phyloP scores from a whole-genome alignment of 2,329 filamentous ascomycete genomes.

The Alternaria viburni region DNA sequence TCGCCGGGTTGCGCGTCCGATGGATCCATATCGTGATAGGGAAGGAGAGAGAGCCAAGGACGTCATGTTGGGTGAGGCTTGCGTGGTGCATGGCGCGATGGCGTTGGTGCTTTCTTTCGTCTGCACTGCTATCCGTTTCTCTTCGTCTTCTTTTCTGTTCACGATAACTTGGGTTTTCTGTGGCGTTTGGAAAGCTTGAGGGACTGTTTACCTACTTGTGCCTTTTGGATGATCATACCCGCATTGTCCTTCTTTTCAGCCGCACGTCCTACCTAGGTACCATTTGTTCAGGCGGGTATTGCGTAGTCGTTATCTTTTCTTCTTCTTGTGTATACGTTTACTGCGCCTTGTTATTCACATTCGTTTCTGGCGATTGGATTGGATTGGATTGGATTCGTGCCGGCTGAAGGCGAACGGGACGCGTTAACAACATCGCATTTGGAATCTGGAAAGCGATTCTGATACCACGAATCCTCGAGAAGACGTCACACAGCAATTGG shows the following conservation, averaged over 20 bases:
- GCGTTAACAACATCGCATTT: not conserved
- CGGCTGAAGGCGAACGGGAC: not conserved
- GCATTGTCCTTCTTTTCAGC: not conserved
- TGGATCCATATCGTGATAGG: not conserved
- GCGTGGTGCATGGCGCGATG: not conserved
- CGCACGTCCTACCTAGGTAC: not conserved
- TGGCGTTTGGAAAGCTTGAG: not conserved
- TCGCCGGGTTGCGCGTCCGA: not conserved
- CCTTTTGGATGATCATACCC: not conserved
- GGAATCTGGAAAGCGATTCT: not conserved
- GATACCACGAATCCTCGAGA: not conserved
- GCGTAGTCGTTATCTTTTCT: not conserved
- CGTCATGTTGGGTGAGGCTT: conserved; percentile 8
- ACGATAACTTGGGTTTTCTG: not conserved
- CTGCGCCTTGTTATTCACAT: not conserved
- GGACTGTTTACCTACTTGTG: not conserved
- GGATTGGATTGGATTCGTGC: not conserved
- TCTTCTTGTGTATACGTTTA: not conserved
- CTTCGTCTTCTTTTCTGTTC: not conserved
- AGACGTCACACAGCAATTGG: not conserved
- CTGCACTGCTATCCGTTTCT: not conserved
- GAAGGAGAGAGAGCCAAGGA: not conserved
- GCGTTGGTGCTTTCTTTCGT: not conserved
- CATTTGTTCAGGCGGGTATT: not conserved
- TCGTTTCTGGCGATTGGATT: not conserved